These are phyloP conservation scores for Dictyophora rubrovolvata DNA, from an alignment of 768 basidiomycete genomes.

Conservation along the genomic window DNA sequence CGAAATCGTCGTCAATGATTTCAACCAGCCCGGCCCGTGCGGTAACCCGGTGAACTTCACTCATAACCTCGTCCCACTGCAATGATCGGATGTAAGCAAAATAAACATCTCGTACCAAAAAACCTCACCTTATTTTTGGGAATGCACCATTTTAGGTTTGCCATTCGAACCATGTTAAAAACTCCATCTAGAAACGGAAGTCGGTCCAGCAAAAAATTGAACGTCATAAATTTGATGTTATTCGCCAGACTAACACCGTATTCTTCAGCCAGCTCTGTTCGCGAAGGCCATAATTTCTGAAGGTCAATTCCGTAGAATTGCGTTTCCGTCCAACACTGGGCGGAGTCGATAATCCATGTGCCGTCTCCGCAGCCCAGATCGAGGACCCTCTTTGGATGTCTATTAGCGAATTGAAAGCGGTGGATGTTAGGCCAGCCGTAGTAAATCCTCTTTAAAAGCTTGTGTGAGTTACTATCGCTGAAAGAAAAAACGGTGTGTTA, in stretches of 20 bases:
- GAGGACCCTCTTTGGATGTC: constrained; percentile 44
- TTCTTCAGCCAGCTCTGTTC: constrained; percentile 14
- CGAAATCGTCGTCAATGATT: constrained; percentile 60
- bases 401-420: constrained; percentile 28
- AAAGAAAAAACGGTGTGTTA: background rate
- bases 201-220: constrained; percentile 18
- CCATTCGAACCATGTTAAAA: constrained; percentile 69
- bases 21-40: constrained; percentile 54
- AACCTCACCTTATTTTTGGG: constrained; percentile 31
- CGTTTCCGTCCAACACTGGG: constrained; percentile 50
- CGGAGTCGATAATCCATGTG: constrained; percentile 55
- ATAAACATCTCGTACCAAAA: no score
- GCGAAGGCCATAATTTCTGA: constrained; percentile 28
- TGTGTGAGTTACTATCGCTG: constrained; percentile 50
- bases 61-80: constrained; percentile 51
- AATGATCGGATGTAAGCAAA: background rate
- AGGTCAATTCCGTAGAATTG: constrained; percentile 60
- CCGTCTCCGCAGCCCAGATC: constrained; percentile 74
- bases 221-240: constrained; percentile 13
- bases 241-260: constrained; percentile 13
- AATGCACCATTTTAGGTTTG: constrained; percentile 53
- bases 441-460: constrained; percentile 46
- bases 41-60: constrained; percentile 55
- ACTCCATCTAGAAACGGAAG: constrained; percentile 53
- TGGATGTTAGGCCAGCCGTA: constrained; percentile 53